Evolutionary conservation across 352 stramenopile genomes (phyloP), one percentile per base, ranked within the genome.

Genomic region (Phytophthora capsici): DNA sequence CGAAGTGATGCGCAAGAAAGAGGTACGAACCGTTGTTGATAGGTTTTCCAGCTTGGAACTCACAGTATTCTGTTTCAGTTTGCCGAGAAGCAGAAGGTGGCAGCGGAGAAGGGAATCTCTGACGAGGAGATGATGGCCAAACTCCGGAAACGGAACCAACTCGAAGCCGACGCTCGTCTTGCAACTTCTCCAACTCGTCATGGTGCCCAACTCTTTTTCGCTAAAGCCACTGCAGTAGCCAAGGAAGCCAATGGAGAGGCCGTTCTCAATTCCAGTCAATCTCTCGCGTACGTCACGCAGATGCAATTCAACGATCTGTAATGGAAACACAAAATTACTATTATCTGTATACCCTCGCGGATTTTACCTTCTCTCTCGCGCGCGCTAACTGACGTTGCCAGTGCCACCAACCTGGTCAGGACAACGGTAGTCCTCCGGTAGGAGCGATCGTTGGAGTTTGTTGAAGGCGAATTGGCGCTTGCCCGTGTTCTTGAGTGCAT

Each of bases 391-490:
- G 50, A 95, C 86, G 66, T 95, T 95, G 37, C 88, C 88, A 3
- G 84, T 89, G 58, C 88, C 88, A 43, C 84, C 86, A 46, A 93
- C 82, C 41, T 92, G 83, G 58, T 96, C 86, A 22, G 88, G 88
- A 75, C 86, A 95, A 14, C 86, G 77, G 57, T 96, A 96, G 23
- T 95, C 87, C 48, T 94, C 88, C 0, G 89, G 89, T 40, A 96
- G 74, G 16, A 94, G 63, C 58, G 86, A 94, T n/a, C 87, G 83
- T 66, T 96, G 89, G 40, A 96, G 69, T 62, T 91, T 93, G 71
- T 95, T 96, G 76, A 96, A 96, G 14, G 89, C 89, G 54, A 94
- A 96, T 54, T 88, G 73, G 9, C 85, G 85, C 74, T 95, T 95
- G 76, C 89, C 89, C 10, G 87, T 95, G 70, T 96, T 96, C 80